Percentiles rank a stretch among this genome's conserved stretches.
Evolutionary conservation across 2,329 filamentous ascomycete genomes (phyloP).

Genomic region (Cordyceps fumosorosea): DNA sequence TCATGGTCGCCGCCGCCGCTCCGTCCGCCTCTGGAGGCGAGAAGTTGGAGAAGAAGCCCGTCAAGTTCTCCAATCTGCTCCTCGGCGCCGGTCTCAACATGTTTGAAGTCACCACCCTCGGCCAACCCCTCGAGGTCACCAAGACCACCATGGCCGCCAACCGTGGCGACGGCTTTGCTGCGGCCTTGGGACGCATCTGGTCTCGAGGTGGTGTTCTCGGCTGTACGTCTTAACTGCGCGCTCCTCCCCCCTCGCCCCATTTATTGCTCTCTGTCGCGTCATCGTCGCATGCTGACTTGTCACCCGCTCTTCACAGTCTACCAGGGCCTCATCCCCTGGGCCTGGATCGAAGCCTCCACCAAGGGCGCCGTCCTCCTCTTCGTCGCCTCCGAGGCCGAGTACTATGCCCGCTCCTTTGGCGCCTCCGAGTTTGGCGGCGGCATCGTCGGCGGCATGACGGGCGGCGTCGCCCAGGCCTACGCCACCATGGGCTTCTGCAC

Average conservation of each 20-base stretch:
- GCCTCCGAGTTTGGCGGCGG: conserved; percentile 82
- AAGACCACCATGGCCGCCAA: conserved; percentile 99
- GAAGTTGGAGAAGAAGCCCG: conserved; percentile 91
- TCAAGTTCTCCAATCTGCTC: conserved; percentile 99
- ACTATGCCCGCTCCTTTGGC: conserved; percentile 77
- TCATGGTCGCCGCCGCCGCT: conserved; percentile 55
- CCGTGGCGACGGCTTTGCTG: conserved; percentile 76
- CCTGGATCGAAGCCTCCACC: conserved; percentile 99
- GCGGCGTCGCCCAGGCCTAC: conserved; percentile 95
- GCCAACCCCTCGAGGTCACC: conserved; percentile 89
- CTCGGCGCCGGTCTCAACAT: conserved; percentile 90
- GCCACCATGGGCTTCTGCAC: conserved; percentile 99
- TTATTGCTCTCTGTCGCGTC: background rate
- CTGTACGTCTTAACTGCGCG: conserved; percentile 57
- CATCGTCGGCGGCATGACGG: conserved; percentile 84
- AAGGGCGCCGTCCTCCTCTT: conserved; percentile 99
- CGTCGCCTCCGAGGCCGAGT: conserved; percentile 97
- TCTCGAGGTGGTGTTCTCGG: conserved; percentile 85
- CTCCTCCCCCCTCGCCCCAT: background rate
- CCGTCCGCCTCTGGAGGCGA: conserved; percentile 40
- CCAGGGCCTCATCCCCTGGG: conserved; percentile 98
- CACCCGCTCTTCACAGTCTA: conserved; percentile 59
- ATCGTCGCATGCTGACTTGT: conserved; percentile 20
- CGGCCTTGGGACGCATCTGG: conserved; percentile 84
- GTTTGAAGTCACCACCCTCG: conserved; percentile 71